These are phyloP conservation scores for Taphrina deformans DNA, from an alignment of 1,139 yeast genomes.

Conservation along the genomic window DNA sequence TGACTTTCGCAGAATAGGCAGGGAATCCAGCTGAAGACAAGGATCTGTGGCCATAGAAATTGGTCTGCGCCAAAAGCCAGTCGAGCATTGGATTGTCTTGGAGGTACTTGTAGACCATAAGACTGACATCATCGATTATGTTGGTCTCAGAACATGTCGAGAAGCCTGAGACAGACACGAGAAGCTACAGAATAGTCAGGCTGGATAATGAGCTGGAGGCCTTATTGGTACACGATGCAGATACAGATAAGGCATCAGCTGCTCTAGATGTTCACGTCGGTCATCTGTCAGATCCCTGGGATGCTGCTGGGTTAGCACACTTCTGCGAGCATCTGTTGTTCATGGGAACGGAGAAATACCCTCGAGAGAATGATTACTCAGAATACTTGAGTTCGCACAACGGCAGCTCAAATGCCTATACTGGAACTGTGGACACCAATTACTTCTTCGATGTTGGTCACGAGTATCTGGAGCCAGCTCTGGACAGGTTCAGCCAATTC, in stretches of 20 bases:
- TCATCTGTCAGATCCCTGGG: conserved; percentile 73
- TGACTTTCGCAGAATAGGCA: too few species aligned
- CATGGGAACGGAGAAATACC: conserved; percentile 95
- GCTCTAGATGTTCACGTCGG: conserved; percentile 92
- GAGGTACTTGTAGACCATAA: too few species aligned
- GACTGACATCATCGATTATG: too few species aligned
- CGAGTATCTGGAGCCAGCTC: conserved; percentile 76
- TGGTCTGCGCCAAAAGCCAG: too few species aligned
- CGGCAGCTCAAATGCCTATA: conserved; percentile 76
- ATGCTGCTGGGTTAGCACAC: conserved; percentile 86
- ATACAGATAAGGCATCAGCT: conserved; percentile 90
- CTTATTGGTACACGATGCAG: conserved; percentile 74
- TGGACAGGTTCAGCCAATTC: conserved; percentile 90
- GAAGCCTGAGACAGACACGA: conserved; percentile 29
- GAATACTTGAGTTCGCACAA: conserved; percentile 72
- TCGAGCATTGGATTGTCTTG: too few species aligned
- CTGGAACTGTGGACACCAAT: conserved; percentile 85
- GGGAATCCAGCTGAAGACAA: too few species aligned
- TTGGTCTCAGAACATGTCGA: conserved; percentile 17
- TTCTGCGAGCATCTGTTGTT: conserved; percentile 93
- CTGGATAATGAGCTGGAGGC: conserved; percentile 71
- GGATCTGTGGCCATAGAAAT: too few species aligned
- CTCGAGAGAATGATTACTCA: conserved; percentile 84
- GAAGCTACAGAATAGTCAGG: conserved; percentile 60
- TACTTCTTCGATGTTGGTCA: conserved; percentile 83